These are phyloP conservation scores for Hypoxylon sp. DNA, from an alignment of 2,329 filamentous ascomycete species.

Conservation along the genomic window DNA sequence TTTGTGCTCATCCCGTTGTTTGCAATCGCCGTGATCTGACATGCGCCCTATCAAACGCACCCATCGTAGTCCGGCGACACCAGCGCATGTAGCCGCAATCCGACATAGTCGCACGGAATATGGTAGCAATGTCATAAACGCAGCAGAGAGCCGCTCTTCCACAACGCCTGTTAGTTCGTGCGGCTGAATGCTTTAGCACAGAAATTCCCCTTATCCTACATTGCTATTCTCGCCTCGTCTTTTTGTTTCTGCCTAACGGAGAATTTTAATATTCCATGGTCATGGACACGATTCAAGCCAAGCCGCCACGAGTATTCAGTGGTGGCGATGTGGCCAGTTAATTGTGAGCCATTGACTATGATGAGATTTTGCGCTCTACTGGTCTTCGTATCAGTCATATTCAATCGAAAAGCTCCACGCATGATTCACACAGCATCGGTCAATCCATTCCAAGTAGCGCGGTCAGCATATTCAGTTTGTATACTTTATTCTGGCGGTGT, in stretches of 20 bases:
- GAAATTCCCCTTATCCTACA: background rate
- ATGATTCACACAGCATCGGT: conserved; percentile 20
- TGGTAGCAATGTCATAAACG: background rate
- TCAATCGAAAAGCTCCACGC: conserved; percentile 11
- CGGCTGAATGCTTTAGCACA: conserved; percentile 23
- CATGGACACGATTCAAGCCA: background rate
- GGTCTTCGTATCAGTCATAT: background rate
- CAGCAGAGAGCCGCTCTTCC: conserved; percentile 7
- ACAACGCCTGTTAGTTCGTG: conserved; percentile 15
- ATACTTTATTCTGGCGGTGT: conserved; percentile 1
- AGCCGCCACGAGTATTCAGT: background rate
- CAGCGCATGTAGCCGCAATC: conserved; percentile 22
- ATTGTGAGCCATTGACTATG: background rate
- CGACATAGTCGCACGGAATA: background rate
- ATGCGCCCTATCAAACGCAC: background rate
- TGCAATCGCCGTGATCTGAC: conserved; percentile 13
- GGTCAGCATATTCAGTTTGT: background rate
- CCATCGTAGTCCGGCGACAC: background rate
- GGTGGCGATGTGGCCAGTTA: conserved; percentile 1
- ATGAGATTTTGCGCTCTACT: conserved; percentile 4
- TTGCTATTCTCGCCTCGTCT: background rate
- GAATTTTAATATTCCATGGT: background rate
- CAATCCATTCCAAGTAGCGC: conserved; percentile 3
- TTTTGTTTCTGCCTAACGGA: conserved; percentile 3
- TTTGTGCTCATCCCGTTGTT: conserved; percentile 10